A percentile compares a stretch with the other conserved stretches of the same genome.
phyloP scores from a whole-genome alignment of 1,284 basidiomycete genomes.

The Heterobasidion irregulare region DNA sequence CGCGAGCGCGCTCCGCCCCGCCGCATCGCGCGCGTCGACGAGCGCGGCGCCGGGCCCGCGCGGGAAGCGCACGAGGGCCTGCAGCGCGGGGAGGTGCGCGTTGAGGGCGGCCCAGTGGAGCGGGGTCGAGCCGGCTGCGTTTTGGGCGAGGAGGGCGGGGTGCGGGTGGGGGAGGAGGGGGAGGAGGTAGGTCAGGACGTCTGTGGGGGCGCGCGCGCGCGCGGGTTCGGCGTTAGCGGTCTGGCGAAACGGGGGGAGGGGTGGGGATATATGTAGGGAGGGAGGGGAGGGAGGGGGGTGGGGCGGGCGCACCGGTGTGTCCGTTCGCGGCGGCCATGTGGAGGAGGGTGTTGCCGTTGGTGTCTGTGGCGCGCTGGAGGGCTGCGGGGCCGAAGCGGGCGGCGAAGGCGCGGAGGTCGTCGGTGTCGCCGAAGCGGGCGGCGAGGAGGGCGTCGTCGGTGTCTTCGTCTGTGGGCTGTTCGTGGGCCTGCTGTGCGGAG shows the following conservation, averaged over 20 bases:
- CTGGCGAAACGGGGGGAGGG: conserved; percentile 19
- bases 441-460: conserved; percentile 73
- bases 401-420: conserved; percentile 65
- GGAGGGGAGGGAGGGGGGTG: background rate
- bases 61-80: conserved; percentile 56
- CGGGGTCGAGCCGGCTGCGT: conserved; percentile 68
- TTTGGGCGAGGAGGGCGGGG: conserved; percentile 50
- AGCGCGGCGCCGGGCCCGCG: conserved; percentile 51
- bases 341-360: conserved; percentile 68
- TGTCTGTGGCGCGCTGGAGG: conserved; percentile 55
- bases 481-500: no score
- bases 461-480: conserved; percentile 38
- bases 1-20: conserved; percentile 62
- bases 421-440: conserved; percentile 79
- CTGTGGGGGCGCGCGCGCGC: conserved; percentile 30
- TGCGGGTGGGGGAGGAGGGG: conserved; percentile 38
- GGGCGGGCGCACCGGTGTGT: conserved; percentile 66
- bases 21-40: conserved; percentile 46
- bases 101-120: conserved; percentile 88
- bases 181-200: conserved; percentile 64
- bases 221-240: conserved; percentile 27
- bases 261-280: no score
- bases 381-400: conserved; percentile 46
- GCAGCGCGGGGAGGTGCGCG: conserved; percentile 57
- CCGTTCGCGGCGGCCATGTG: conserved; percentile 88